phyloP scores from a whole-genome alignment of 768 basidiomycete species.

The Atractiella rhizophila region DNA sequence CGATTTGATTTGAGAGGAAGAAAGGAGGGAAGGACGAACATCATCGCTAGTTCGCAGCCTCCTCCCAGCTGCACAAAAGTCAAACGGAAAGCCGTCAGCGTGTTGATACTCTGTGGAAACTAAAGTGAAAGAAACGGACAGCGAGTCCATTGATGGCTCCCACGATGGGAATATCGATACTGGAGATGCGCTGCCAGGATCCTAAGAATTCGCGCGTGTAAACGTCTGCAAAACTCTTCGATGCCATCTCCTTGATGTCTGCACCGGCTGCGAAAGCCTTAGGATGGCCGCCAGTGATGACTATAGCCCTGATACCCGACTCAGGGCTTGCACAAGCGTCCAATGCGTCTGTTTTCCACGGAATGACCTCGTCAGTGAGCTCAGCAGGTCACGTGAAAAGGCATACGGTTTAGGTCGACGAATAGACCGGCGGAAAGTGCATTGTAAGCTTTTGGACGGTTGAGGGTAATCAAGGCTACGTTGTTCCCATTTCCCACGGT shows the following conservation, averaged over 20 bases:
- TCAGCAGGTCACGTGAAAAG: no score
- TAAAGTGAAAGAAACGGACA: constrained; percentile 24
- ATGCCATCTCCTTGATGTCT: constrained; percentile 98
- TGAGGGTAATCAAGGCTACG: constrained; percentile 45
- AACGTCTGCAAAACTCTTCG: constrained; percentile 67
- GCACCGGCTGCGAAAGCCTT: constrained; percentile 64
- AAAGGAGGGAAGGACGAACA: constrained; percentile 26
- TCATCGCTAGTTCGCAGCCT: constrained; percentile 84
- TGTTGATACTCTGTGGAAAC: no score
- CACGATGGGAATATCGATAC: constrained; percentile 71
- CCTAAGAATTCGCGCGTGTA: constrained; percentile 62
- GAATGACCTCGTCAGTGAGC: no score
- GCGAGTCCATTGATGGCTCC: constrained; percentile 90
- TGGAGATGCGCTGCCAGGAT: constrained; percentile 47
- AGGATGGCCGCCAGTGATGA: constrained; percentile 75
- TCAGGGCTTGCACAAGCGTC: no score
- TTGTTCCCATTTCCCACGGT: constrained; percentile 3
- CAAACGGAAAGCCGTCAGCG: neutral
- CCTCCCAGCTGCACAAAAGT: constrained; percentile 55
- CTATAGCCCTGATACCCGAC: constrained; percentile 48
- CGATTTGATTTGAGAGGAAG: no score
- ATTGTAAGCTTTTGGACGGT: constrained; percentile 64
- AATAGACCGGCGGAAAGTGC: constrained; percentile 63
- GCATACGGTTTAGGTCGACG: constrained; percentile 51
- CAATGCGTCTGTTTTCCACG: no score